phyloP scores from a whole-genome alignment of 495 filamentous ascomycete species.

The Penicillium verhagenii region DNA sequence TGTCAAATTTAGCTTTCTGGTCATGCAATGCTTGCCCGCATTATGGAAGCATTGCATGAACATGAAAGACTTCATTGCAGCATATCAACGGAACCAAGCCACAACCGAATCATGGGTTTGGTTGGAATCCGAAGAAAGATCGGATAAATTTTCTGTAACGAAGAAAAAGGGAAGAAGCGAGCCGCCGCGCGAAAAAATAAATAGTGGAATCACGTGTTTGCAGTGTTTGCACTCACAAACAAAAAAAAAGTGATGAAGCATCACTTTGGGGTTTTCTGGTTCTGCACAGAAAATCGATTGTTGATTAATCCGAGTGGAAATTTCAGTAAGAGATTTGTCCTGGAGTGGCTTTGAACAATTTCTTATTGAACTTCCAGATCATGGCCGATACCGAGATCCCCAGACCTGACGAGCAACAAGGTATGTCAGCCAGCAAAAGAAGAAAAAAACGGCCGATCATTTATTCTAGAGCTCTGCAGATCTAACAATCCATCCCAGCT shows the following conservation, averaged over 20 bases:
- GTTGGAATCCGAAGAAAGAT: neutral
- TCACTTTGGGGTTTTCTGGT: neutral
- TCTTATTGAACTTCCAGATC: conserved; percentile 3
- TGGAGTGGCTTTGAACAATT: neutral
- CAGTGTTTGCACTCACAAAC: conserved; percentile 31
- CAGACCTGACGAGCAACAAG: conserved; percentile 33
- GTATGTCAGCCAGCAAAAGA: conserved; percentile 21
- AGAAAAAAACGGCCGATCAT: neutral
- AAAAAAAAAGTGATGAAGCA: conserved; percentile 22
- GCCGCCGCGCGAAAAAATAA: conserved; percentile 13
- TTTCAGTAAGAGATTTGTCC: neutral
- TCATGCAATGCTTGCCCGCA: neutral
- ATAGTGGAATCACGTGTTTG: conserved; percentile 24
- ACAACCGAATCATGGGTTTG: neutral
- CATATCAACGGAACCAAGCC: neutral
- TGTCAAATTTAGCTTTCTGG: neutral
- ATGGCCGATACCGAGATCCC: conserved; percentile 39
- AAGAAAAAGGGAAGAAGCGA: conserved; percentile 5
- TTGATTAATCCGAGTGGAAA: neutral
- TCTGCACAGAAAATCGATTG: neutral
- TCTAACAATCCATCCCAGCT: conserved; percentile 23
- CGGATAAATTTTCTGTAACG: neutral
- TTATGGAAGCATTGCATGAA: neutral
- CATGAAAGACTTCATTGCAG: neutral
- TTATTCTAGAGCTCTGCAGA: neutral